These are phyloP conservation scores for Pleurotus tuber-regium DNA, from an alignment of 768 basidiomycete species.

Conservation along the genomic window DNA sequence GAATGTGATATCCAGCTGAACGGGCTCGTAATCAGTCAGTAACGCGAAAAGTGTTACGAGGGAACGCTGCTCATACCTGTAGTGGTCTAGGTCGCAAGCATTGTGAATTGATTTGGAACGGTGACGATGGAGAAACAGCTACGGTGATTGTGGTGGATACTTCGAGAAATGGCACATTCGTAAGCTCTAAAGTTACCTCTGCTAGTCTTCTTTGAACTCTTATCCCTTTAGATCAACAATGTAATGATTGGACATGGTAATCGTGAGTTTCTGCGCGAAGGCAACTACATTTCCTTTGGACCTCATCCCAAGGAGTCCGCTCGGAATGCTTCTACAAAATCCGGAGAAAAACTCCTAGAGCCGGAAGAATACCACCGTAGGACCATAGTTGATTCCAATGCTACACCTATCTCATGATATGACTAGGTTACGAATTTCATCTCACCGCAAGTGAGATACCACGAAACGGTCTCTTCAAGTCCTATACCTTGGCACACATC, in stretches of 20 bases:
- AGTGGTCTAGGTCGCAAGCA: conserved; percentile 49
- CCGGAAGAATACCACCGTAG: conserved; percentile 47
- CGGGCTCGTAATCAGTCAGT: conserved; percentile 74
- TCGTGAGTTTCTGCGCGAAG: conserved; percentile 61
- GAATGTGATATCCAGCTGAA: conserved; percentile 45
- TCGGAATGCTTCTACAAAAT: too few relatives aligned
- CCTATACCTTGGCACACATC: conserved; percentile 64
- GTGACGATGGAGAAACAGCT: conserved; percentile 34
- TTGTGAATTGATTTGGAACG: conserved; percentile 61
- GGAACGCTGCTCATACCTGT: background rate
- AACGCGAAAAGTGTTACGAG: background rate
- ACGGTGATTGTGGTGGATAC: conserved; percentile 50
- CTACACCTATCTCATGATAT: background rate
- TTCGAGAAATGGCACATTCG: conserved; percentile 76
- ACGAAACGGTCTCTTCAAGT: conserved; percentile 52
- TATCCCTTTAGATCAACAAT: conserved; percentile 67
- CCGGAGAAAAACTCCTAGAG: conserved; percentile 55
- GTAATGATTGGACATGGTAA: conserved; percentile 55
- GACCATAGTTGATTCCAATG: background rate
- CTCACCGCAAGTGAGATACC: conserved; percentile 51
- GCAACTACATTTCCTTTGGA: conserved; percentile 88
- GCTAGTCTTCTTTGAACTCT: background rate
- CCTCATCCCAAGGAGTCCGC: conserved; percentile 42
- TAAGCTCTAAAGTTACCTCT: conserved; percentile 26
- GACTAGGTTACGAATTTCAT: conserved; percentile 70